phyloP scores from a whole-genome alignment of 495 filamentous ascomycete species.

The Tetracladium setigerum region DNA sequence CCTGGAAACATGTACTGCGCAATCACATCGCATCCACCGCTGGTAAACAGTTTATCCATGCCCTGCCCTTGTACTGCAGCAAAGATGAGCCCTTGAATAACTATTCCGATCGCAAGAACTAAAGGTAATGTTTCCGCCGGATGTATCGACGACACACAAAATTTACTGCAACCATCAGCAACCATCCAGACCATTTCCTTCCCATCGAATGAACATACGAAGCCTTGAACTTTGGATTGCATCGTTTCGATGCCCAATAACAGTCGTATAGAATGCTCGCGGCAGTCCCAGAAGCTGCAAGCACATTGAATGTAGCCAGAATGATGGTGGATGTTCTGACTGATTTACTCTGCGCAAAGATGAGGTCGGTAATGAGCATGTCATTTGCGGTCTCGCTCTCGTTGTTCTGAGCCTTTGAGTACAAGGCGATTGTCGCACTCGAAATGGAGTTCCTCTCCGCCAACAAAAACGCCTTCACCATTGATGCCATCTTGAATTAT shows the following conservation, averaged over 20 bases:
- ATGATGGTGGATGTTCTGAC: slow-evolving; percentile 26
- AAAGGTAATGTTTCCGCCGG: slow-evolving; percentile 31
- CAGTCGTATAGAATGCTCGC: slow-evolving; percentile 24
- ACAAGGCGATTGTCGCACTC: not conserved
- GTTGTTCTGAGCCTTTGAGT: not conserved
- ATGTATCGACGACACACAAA: slow-evolving; percentile 23
- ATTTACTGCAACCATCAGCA: slow-evolving; percentile 18
- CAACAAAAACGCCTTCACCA: slow-evolving; percentile 2
- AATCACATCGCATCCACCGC: slow-evolving; percentile 17
- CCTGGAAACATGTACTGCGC: slow-evolving; percentile 29
- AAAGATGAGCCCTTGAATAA: slow-evolving; percentile 29
- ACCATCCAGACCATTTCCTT: not conserved
- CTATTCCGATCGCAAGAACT: slow-evolving; percentile 25
- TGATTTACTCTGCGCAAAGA: slow-evolving; percentile 23
- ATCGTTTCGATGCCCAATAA: slow-evolving; percentile 19
- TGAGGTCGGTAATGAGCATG: slow-evolving; percentile 13
- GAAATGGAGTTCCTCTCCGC: not conserved
- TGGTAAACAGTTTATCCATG: slow-evolving; percentile 12
- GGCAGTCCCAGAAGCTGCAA: slow-evolving; percentile 20
- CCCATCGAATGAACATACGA: slow-evolving; percentile 8
- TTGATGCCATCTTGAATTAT: not conserved
- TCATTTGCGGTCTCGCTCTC: slow-evolving; percentile 2
- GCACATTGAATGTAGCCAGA: slow-evolving; percentile 23
- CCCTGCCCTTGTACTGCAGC: slow-evolving; percentile 21
- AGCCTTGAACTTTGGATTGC: slow-evolving; percentile 19